phyloP scores from a whole-genome alignment of 2,329 filamentous ascomycete genomes.

The Fusarium aywerte region DNA sequence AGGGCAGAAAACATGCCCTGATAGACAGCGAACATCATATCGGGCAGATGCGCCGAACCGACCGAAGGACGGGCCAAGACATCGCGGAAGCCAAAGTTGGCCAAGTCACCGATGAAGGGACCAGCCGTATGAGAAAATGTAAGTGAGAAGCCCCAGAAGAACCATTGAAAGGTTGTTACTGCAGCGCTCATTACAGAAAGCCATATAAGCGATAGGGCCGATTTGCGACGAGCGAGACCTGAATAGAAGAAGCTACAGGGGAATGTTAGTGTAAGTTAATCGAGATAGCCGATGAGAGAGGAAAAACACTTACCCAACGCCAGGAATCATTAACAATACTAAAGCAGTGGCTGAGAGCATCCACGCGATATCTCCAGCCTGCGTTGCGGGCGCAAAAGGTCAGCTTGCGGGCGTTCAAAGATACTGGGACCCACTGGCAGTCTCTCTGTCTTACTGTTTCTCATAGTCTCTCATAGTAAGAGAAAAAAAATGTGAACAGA shows the following conservation, averaged over 20 bases:
- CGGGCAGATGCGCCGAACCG: constrained; percentile 77
- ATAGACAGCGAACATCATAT: constrained; percentile 86
- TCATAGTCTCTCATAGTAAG: neutral
- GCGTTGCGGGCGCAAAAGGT: constrained; percentile 46
- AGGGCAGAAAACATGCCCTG: constrained; percentile 90
- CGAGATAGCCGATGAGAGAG: neutral
- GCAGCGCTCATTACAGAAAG: constrained; percentile 87
- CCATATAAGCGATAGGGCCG: constrained; percentile 89
- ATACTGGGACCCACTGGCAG: constrained; percentile 28
- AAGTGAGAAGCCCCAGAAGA: constrained; percentile 90
- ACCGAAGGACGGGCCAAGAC: constrained; percentile 81
- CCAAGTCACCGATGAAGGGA: constrained; percentile 79
- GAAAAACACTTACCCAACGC: constrained; percentile 69
- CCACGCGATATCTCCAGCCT: constrained; percentile 85
- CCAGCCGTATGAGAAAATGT: constrained; percentile 83
- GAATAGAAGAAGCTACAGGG: constrained; percentile 83
- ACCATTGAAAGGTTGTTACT: constrained; percentile 91
- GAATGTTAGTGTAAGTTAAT: constrained; percentile 17
- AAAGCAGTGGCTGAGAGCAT: constrained; percentile 84
- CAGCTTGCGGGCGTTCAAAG: constrained; percentile 41
- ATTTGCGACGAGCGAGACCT: constrained; percentile 87
- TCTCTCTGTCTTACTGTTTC: constrained; percentile 5
- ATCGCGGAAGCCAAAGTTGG: constrained; percentile 81
- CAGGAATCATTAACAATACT: constrained; percentile 91
- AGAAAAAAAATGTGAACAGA: neutral